Evolutionary conservation across 257 asterid genomes (phyloP).

Genomic region (Pogostemon cablin): DNA sequence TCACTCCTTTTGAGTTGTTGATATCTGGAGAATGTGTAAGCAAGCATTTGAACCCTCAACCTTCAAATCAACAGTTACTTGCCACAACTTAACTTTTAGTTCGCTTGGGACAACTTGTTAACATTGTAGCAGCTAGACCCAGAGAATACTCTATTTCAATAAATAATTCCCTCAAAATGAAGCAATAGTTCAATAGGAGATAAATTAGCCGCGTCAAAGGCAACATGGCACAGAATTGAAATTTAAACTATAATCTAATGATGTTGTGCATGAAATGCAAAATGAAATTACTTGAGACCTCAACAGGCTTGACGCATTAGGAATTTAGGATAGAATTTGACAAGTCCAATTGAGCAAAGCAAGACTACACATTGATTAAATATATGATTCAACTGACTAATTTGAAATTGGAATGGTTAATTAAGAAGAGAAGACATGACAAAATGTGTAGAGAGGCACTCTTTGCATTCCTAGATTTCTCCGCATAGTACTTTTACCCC

Average conservation of each 20-base stretch:
- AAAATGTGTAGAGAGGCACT: not conserved
- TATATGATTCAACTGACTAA: not conserved
- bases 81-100: not conserved
- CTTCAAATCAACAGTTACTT: not conserved
- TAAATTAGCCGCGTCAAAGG: not conserved
- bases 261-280: not conserved
- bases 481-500: slow-evolving; percentile 13
- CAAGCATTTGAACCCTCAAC: not conserved
- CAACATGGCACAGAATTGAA: not conserved
- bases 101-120: not conserved
- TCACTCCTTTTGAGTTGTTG: not conserved
- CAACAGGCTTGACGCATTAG: not conserved
- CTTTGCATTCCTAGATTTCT: not conserved
- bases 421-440: slow-evolving; percentile 10
- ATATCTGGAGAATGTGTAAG: not conserved
- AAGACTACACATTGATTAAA: not conserved
- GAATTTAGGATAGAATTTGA: not conserved
- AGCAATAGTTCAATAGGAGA: not conserved
- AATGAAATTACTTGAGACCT: slow-evolving; percentile 1
- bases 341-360: not conserved
- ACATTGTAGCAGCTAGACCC: not conserved
- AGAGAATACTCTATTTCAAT: not conserved
- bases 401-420: slow-evolving; percentile 7
- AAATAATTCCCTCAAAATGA: not conserved
- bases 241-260: not conserved